Conservation (phyloP, 768 basidiomycete genomes). For the Gloeostereum incarnatum region DNA sequence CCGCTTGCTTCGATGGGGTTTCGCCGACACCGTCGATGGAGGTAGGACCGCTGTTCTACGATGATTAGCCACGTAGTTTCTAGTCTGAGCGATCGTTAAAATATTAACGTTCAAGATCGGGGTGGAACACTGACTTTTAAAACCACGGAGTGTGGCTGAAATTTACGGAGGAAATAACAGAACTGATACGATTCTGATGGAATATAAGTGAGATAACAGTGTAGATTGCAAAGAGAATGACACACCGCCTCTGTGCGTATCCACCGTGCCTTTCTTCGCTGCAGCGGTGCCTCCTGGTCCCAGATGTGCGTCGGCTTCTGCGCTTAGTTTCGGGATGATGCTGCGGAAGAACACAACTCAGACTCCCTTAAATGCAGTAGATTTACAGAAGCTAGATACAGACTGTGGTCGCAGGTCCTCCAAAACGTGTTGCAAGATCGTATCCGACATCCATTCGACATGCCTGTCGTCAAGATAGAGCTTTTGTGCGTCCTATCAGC, state of each 20-base stretch:
- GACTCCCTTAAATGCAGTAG: background rate
- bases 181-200: conserved; percentile 76
- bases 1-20: conserved; percentile 15
- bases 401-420: conserved; percentile 69
- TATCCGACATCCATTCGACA: conserved; percentile 86
- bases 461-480: conserved; percentile 86
- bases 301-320: conserved; percentile 40
- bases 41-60: conserved; percentile 13
- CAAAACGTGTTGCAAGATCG: conserved; percentile 70
- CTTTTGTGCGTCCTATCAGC: conserved; percentile 23
- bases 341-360: conserved; percentile 22
- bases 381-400: conserved; percentile 17
- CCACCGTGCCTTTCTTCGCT: conserved; percentile 61
- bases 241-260: conserved; percentile 80
- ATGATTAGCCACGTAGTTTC: conserved; percentile 27
- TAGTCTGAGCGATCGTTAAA: conserved; percentile 20
- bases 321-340: conserved; percentile 55
- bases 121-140: conserved; percentile 51
- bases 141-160: conserved; percentile 72
- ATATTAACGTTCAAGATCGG: background rate
- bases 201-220: conserved; percentile 5
- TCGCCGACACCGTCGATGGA: conserved; percentile 9
- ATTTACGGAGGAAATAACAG: conserved; percentile 81
- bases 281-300: conserved; percentile 27
- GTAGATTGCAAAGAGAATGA: background rate